These are phyloP conservation scores for Ophiorrhiza pumila DNA, from an alignment of 257 asterid species.

Conservation along the genomic window DNA sequence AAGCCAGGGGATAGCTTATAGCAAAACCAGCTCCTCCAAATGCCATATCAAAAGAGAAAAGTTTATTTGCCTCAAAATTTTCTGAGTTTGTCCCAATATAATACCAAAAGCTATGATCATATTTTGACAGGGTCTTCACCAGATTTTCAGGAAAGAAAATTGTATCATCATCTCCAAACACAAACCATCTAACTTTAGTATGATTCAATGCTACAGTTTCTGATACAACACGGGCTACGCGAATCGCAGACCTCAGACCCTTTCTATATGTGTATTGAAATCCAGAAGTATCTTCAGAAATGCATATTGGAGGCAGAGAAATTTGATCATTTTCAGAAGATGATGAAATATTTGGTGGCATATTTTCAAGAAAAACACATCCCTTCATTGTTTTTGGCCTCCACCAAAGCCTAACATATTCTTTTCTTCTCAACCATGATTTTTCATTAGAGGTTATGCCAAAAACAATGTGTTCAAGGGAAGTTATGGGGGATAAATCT, in stretches of 20 bases:
- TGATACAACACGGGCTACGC: slow-evolving; percentile 63
- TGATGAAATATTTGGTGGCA: slow-evolving; percentile 29
- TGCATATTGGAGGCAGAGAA: slow-evolving; percentile 54
- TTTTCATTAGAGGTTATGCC: slow-evolving; percentile 63
- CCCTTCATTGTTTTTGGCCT: slow-evolving; percentile 60
- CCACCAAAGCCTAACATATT: slow-evolving; percentile 74
- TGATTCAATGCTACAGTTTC: slow-evolving; percentile 59
- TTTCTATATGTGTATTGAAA: slow-evolving; percentile 57
- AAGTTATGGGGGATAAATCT: slow-evolving; percentile 32
- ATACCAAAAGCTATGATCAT: slow-evolving; percentile 74
- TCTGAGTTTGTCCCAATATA: slow-evolving; percentile 75
- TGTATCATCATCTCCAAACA: slow-evolving; percentile 88
- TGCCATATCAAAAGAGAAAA: slow-evolving; percentile 64
- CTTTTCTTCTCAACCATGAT: slow-evolving; percentile 53
- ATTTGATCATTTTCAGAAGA: slow-evolving; percentile 6
- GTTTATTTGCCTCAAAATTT: slow-evolving; percentile 48
- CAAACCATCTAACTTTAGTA: slow-evolving; percentile 70
- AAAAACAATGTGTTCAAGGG: slow-evolving; percentile 63
- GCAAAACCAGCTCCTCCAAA: slow-evolving; percentile 96
- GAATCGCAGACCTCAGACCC: slow-evolving; percentile 71
- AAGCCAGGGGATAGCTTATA: slow-evolving; percentile 75
- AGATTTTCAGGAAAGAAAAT: slow-evolving; percentile 79
- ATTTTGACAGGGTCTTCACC: slow-evolving; percentile 65
- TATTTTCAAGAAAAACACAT: slow-evolving; percentile 62
- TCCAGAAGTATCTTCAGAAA: slow-evolving; percentile 57